Conservation (phyloP, 352 stramenopile species). For the Peronospora farinosa region DNA sequence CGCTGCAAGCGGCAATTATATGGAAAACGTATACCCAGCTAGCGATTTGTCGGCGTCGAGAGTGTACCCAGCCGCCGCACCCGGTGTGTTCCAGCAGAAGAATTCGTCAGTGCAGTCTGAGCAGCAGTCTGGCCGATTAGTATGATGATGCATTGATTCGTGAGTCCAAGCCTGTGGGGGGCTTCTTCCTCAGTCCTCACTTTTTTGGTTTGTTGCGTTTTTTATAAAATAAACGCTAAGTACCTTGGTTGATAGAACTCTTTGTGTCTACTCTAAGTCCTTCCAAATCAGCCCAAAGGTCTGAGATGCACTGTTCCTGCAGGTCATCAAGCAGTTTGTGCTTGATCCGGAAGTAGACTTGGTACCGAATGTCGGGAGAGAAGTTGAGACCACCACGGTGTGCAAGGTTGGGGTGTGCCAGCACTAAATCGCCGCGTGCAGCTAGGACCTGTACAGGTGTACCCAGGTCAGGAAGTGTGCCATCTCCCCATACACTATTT, state of each 20-base stretch:
- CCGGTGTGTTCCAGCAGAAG: constrained; percentile 21
- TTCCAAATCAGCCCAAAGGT: constrained; percentile 55
- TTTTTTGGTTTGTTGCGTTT: constrained; percentile 19
- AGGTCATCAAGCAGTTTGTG: constrained; percentile 44
- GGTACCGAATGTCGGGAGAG: constrained; percentile 72
- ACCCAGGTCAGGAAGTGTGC: constrained; percentile 60
- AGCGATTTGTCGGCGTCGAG: constrained; percentile 11
- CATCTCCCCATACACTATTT: constrained; percentile 73
- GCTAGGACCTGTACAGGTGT: constrained; percentile 54
- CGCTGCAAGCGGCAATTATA: constrained; percentile 20
- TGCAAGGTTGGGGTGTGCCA: constrained; percentile 67
- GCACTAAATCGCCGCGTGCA: constrained; percentile 52
- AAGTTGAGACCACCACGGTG: constrained; percentile 79
- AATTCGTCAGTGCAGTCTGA: constrained; percentile 22
- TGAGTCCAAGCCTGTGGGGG: constrained; percentile 13
- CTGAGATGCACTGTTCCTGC: constrained; percentile 16
- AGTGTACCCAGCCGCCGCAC: constrained; percentile 14
- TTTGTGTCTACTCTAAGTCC: constrained; percentile 29
- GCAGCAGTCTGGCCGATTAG: constrained; percentile 35
- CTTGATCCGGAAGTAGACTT: constrained; percentile 82
- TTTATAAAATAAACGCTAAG: constrained; percentile 32
- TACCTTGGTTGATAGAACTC: constrained; percentile 22
- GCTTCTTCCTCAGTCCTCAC: constrained; percentile 6
- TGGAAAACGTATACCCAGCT: constrained; percentile 55
- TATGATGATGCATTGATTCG: constrained; percentile 39